Evolutionary conservation across 176 grass and related monocot species (phyloP).

Genomic region (Carex parvula): DNA sequence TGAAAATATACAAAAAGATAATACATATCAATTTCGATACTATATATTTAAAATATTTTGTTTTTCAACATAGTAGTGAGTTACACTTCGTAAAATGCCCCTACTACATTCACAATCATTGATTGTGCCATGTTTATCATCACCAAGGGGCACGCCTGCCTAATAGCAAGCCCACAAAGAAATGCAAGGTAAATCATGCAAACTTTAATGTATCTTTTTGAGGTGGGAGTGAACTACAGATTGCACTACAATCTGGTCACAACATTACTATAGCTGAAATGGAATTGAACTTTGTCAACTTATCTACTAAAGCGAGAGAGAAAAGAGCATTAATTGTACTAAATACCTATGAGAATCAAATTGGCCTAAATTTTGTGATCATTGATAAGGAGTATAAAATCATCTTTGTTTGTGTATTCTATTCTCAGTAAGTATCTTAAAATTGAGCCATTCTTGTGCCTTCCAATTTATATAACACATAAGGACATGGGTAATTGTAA

Average conservation of each 20-base stretch:
- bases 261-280: neutral
- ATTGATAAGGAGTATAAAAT: neutral
- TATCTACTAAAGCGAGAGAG: neutral
- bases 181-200: neutral
- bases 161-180: neutral
- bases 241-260: neutral
- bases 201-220: no score
- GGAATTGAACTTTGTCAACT: neutral
- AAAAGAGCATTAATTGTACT: neutral
- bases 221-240: neutral
- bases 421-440: neutral
- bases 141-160: neutral
- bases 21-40: neutral
- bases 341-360: neutral
- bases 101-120: neutral
- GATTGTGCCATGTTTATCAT: neutral
- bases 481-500: neutral
- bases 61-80: neutral
- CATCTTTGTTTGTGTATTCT: no score
- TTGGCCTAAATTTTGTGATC: neutral
- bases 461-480: neutral
- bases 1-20: slow-evolving; percentile 23
- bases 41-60: neutral
- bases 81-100: neutral
- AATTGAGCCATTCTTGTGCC: neutral